Conservation (phyloP, 805 yeast genomes). For the Komagataella mondaviorum region DNA sequence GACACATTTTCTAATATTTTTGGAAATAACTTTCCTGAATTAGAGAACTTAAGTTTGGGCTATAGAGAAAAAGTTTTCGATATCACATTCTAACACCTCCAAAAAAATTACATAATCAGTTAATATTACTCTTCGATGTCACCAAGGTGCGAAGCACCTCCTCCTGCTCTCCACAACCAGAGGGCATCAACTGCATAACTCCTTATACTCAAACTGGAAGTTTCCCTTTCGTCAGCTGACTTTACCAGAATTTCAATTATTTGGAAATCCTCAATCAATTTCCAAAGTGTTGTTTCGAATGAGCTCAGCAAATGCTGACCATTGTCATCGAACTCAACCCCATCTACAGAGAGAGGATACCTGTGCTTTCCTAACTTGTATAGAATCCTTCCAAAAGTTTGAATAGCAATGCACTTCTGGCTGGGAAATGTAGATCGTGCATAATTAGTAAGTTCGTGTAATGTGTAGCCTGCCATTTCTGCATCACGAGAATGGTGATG, state of each 20-base stretch:
- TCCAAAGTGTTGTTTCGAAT: constrained; percentile 43
- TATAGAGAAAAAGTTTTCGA: background rate
- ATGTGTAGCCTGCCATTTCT: constrained; percentile 82
- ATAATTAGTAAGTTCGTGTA: constrained; percentile 68
- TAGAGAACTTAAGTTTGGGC: constrained; percentile 18
- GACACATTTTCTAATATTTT: constrained; percentile 16
- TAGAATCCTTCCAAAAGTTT: constrained; percentile 75
- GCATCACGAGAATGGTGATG: constrained; percentile 92
- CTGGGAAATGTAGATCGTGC: constrained; percentile 70
- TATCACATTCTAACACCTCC: background rate
- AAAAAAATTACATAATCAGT: background rate
- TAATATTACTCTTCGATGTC: background rate
- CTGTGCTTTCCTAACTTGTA: constrained; percentile 61
- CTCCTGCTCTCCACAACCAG: constrained; percentile 70
- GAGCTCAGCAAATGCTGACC: constrained; percentile 11
- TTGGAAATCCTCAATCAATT: constrained; percentile 44
- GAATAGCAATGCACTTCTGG: constrained; percentile 79
- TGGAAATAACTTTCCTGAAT: constrained; percentile 3
- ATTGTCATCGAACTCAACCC: constrained; percentile 17
- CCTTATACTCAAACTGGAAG: constrained; percentile 58
- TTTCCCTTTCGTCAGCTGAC: constrained; percentile 51
- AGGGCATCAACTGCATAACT: constrained; percentile 82
- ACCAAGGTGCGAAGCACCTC: constrained; percentile 15
- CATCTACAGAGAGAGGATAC: constrained; percentile 24
- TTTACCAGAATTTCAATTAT: constrained; percentile 54